Base-by-base conservation (phyloP, 1,284 basidiomycete species). In the Fomitopsis schrenkii region DNA sequence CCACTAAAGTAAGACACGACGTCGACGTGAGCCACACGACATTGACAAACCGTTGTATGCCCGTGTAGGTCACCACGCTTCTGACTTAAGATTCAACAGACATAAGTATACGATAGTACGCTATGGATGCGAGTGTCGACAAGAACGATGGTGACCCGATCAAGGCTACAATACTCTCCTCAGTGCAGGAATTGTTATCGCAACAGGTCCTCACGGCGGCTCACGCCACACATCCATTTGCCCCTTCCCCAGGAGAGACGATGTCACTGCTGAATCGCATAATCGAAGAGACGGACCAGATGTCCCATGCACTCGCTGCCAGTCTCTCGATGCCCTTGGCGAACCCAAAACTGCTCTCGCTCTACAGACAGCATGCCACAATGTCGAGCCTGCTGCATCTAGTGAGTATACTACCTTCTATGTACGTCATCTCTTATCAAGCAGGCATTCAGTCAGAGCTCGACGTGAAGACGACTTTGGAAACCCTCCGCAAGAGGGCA, bases 301-400 rank as follows among this genome's bases (percentile, higher is more conserved):
- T 87, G 9, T 79, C 79, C 3, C 75, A 81, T 68, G 85, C 84
- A 0, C 72, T 90, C 17, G 77, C 79, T 48, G 71, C 80, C 10
- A 85, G 85, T 68, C 70, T 78, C 14, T 71, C 80, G 2, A 68
- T 80, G 17, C 76, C 82, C 9, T 76, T 85, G 52, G 77, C 82
- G 2, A 86, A 87, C 56, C 80, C 85, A 12, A 91, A 89, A 66
- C 77, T 89, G 9, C 77, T 88, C 30, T 88, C 88, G 10, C 75
- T 85, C 33, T 77, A 90, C 66, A 82, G 86, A 22, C 86, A 91
- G 67, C 82, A 87, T 60, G 79, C 86, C 0, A 70, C 76, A 8
- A 80, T 86, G 9, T 79, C 80, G 26, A 76, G 82, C 63, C 73
- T 77, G 6, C 72, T 83, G 14, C 76, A 83, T 65, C 74, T 78